A percentile compares a stretch with the other conserved stretches of the same genome.
Conservation (phyloP, 805 yeast genomes). For the Nakazawaea peltata region DNA sequence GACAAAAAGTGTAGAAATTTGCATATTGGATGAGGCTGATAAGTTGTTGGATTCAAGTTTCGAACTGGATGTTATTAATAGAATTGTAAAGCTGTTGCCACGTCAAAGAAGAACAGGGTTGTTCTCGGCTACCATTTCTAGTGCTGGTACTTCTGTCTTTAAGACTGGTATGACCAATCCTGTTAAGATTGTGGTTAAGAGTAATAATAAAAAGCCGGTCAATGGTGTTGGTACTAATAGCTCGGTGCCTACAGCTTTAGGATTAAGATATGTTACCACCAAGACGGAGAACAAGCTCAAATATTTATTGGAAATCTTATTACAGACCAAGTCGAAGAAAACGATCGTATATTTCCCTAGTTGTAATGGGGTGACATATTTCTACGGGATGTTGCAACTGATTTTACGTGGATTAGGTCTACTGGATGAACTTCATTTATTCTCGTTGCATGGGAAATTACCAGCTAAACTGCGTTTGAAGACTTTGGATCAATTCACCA, state of each 20-base stretch:
- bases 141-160: constrained; percentile 72
- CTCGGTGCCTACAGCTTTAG: constrained; percentile 54
- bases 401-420: constrained; percentile 21
- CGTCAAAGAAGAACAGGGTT: constrained; percentile 90
- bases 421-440: constrained; percentile 32
- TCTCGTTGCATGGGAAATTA: constrained; percentile 86
- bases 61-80: constrained; percentile 55
- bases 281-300: constrained; percentile 57
- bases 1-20: constrained; percentile 57
- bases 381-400: constrained; percentile 46
- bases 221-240: no score
- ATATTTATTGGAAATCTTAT: constrained; percentile 43
- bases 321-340: constrained; percentile 55
- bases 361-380: constrained; percentile 74
- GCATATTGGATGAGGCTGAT: constrained; percentile 91
- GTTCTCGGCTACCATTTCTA: constrained; percentile 86
- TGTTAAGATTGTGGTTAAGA: constrained; percentile 72
- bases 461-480: constrained; percentile 72
- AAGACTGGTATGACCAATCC: constrained; percentile 92
- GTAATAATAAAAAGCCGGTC: constrained; percentile 26
- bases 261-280: constrained; percentile 51
- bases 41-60: constrained; percentile 75
- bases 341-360: constrained; percentile 92
- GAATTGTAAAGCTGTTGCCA: constrained; percentile 65
- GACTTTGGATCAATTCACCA: constrained; percentile 56